These are phyloP conservation scores for Phallus indusiatus DNA, from an alignment of 768 basidiomycete genomes.

Conservation along the genomic window DNA sequence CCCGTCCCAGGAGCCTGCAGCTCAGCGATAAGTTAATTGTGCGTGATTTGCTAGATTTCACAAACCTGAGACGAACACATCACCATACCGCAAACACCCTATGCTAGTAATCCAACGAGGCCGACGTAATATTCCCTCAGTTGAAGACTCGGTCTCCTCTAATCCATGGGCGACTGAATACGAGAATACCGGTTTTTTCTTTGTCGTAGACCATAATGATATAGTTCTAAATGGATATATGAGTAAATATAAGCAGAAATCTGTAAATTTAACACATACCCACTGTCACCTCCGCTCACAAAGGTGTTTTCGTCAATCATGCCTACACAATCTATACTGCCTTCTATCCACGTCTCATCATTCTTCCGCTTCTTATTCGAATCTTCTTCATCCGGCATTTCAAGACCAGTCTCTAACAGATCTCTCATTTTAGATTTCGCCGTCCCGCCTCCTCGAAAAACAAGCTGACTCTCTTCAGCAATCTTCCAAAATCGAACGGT, in stretches of 20 bases:
- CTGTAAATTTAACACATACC: slow-evolving; percentile 42
- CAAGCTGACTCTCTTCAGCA: slow-evolving; percentile 87
- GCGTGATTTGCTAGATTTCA: not conserved
- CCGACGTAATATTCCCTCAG: slow-evolving; percentile 63
- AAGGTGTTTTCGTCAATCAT: slow-evolving; percentile 96
- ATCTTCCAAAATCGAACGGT: slow-evolving; percentile 96
- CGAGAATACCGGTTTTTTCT: slow-evolving; percentile 92
- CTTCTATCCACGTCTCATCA: slow-evolving; percentile 63
- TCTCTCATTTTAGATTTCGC: slow-evolving; percentile 72
- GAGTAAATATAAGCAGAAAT: slow-evolving; percentile 2
- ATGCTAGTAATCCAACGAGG: slow-evolving; percentile 91
- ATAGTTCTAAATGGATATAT: slow-evolving; percentile 51
- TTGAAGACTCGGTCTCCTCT: slow-evolving; percentile 57
- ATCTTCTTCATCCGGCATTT: slow-evolving; percentile 37
- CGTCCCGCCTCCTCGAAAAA: slow-evolving; percentile 78
- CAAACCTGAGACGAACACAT: slow-evolving; percentile 83
- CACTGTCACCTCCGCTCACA: slow-evolving; percentile 91
- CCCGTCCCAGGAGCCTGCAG: slow-evolving; percentile 88
- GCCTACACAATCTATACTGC: slow-evolving; percentile 82
- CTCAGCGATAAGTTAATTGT: not conserved
- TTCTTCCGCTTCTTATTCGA: slow-evolving; percentile 24
- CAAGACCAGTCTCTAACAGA: slow-evolving; percentile 67
- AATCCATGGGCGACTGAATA: slow-evolving; percentile 83
- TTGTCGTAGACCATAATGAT: slow-evolving; percentile 81
- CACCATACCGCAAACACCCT: slow-evolving; percentile 76